These are phyloP conservation scores for Chlorella vulgaris DNA, from an alignment of 139 green algal genomes.

Conservation along the genomic window DNA sequence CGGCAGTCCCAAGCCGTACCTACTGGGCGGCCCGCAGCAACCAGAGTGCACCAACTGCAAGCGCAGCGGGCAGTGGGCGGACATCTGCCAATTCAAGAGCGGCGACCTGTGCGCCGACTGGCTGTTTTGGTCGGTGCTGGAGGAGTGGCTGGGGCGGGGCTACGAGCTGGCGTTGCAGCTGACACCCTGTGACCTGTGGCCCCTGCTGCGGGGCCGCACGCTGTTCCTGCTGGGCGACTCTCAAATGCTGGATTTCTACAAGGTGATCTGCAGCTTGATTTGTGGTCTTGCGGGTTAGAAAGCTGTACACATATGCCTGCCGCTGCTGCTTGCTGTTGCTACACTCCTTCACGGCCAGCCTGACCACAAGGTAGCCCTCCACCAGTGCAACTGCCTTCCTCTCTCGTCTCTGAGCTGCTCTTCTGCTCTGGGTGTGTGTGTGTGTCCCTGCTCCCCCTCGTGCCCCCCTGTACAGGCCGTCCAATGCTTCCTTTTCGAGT, in stretches of 20 bases:
- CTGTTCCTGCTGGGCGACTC: not conserved
- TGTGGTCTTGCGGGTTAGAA: no score
- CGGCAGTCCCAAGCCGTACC: not conserved
- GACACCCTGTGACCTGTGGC: not conserved
- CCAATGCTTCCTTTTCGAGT: no score
- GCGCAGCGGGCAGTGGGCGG: not conserved
- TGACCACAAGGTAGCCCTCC: no score
- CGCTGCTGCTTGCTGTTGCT: no score
- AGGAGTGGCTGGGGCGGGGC: not conserved
- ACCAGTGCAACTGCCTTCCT: no score
- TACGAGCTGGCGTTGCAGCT: not conserved
- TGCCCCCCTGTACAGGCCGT: no score
- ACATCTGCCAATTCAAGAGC: not conserved
- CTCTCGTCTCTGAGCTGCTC: no score
- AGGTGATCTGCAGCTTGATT: no score
- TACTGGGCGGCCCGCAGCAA: not conserved
- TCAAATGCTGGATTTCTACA: not conserved
- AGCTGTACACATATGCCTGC: no score
- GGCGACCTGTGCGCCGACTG: not conserved
- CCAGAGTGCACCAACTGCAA: not conserved
- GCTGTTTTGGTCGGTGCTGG: not conserved
- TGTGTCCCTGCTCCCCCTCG: no score
- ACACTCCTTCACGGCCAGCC: no score
- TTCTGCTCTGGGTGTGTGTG: no score
- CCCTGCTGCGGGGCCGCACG: not conserved